These are phyloP conservation scores for Dioszegia hungarica DNA, from an alignment of 768 basidiomycete species.

Conservation along the genomic window DNA sequence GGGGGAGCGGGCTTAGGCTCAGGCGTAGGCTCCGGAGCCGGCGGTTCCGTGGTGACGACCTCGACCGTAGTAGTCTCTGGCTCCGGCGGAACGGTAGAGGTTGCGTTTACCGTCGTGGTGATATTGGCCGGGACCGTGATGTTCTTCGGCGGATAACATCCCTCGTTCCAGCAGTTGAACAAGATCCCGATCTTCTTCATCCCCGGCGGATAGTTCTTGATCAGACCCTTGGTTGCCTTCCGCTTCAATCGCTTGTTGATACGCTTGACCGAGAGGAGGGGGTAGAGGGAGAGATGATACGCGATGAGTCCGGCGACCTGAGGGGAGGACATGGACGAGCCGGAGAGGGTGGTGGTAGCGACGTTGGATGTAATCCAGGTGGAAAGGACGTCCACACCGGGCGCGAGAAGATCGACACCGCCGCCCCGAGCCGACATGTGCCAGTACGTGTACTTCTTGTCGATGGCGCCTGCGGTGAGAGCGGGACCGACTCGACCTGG, in stretches of 20 bases:
- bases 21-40: not conserved
- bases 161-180: slow-evolving; percentile 10
- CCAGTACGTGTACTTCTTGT: slow-evolving; percentile 7
- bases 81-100: not conserved
- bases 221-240: not conserved
- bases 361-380: slow-evolving; percentile 9
- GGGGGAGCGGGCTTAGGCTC: not conserved
- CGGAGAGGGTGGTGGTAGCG: slow-evolving; percentile 7
- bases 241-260: slow-evolving; percentile 3
- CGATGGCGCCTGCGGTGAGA: slow-evolving; percentile 3
- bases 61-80: not conserved
- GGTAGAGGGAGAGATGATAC: slow-evolving; percentile 8
- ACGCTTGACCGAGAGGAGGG: slow-evolving; percentile 11
- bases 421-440: not conserved
- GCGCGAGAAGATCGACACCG: slow-evolving; percentile 3
- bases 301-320: slow-evolving; percentile 6
- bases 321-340: slow-evolving; percentile 10
- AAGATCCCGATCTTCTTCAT: slow-evolving; percentile 8
- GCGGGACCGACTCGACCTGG: slow-evolving; percentile 3
- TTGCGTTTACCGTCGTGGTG: not conserved
- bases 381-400: slow-evolving; percentile 5
- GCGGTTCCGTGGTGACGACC: not conserved
- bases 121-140: slow-evolving; percentile 1
- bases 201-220: slow-evolving; percentile 5
- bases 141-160: slow-evolving; percentile 3